Evolutionary conservation across 768 basidiomycete genomes (phyloP).

Genomic region (Hypsizygus marmoreus): DNA sequence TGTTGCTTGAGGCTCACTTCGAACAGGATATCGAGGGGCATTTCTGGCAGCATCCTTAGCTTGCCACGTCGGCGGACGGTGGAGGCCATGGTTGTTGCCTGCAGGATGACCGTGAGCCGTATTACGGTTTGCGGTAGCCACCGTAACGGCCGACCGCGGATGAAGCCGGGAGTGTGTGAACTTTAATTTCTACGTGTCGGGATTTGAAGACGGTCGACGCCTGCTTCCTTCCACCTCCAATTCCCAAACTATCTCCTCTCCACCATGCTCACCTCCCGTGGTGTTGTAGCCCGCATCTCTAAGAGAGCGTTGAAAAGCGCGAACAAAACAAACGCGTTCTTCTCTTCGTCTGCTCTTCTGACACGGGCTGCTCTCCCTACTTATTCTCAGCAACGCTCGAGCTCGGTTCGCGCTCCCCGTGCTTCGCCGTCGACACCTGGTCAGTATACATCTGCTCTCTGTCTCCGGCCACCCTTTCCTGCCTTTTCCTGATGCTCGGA

Average conservation of each 20-base stretch:
- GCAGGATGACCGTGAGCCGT: too few species aligned
- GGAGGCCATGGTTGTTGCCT: too few species aligned
- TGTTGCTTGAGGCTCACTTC: slow-evolving; percentile 18
- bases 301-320: slow-evolving; percentile 78
- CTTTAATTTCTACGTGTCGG: slow-evolving; percentile 48
- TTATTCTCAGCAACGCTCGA: slow-evolving; percentile 44
- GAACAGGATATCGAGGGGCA: slow-evolving; percentile 26
- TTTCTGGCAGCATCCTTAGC: slow-evolving; percentile 6
- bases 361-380: slow-evolving; percentile 53
- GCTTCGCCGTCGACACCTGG: slow-evolving; percentile 53
- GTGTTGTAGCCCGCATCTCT: slow-evolving; percentile 84
- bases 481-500: slow-evolving; percentile 9
- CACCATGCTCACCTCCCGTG: slow-evolving; percentile 86
- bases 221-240: slow-evolving; percentile 25
- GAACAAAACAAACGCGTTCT: slow-evolving; percentile 77
- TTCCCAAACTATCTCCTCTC: slow-evolving; percentile 30
- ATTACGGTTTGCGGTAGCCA: too few species aligned
- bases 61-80: neutral
- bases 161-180: slow-evolving; percentile 53
- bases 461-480: neutral
- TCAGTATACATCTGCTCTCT: slow-evolving; percentile 33
- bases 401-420: slow-evolving; percentile 50
- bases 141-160: slow-evolving; percentile 30
- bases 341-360: slow-evolving; percentile 71
- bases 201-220: slow-evolving; percentile 28